Percentiles rank a stretch among this genome's conserved stretches.
These are phyloP conservation scores for Talaromyces marneffei DNA, from an alignment of 2,329 filamentous ascomycete genomes.

Conservation along the genomic window DNA sequence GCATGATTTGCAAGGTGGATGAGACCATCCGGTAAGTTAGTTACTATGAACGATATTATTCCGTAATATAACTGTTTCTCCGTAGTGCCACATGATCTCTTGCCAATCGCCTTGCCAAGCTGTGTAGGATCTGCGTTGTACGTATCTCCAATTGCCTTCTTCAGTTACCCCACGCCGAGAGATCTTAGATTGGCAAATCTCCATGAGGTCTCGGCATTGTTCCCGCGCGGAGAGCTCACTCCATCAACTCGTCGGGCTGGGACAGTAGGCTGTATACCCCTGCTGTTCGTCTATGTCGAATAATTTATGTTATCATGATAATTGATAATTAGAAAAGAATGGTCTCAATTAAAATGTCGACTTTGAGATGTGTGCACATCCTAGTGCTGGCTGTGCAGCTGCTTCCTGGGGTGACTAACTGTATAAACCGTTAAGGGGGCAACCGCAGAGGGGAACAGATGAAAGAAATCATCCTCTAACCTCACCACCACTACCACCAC, in stretches of 20 bases:
- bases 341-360: too few relatives aligned
- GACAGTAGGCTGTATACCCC: neutral
- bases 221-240: neutral
- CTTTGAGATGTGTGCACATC: neutral
- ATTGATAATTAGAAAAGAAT: neutral
- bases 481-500: neutral
- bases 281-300: neutral
- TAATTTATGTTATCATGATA: neutral
- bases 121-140: neutral
- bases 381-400: neutral
- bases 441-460: conserved; percentile 10
- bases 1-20: neutral
- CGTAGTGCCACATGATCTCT: neutral
- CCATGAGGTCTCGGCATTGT: neutral
- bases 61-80: too few relatives aligned
- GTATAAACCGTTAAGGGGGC: conserved; percentile 13
- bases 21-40: neutral
- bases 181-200: neutral
- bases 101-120: neutral
- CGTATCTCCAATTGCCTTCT: neutral
- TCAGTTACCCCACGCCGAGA: neutral
- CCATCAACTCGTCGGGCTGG: too few relatives aligned
- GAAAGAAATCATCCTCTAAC: neutral
- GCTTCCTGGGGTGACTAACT: neutral
- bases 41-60: too few relatives aligned